Evolutionary conservation across 108 stramenopile genomes (phyloP), one percentile per base, ranked within the genome.

Genomic region (Fragilaria crotonensis): DNA sequence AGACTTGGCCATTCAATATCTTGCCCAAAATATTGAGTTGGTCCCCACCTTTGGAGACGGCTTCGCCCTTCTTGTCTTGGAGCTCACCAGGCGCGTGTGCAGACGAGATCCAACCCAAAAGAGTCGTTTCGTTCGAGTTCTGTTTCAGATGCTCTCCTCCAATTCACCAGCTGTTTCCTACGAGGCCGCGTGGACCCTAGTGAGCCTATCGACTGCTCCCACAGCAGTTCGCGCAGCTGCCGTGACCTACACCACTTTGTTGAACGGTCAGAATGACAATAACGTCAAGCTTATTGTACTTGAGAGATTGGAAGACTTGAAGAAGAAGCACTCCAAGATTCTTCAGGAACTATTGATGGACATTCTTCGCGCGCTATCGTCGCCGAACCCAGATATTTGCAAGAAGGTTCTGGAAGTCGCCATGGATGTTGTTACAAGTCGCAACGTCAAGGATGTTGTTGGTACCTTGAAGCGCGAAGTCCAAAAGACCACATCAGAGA

Each of bases 151-250:
- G 87, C 78, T 99, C 32, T 81, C 89, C 51, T 80, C 81, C 51
- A 68, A 79, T 25, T 94, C 93, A 5, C 78, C 97, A 1, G 96
- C 97, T 19, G 99, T 98, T 4, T 85, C 89, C 29, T 99, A 97
- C 74, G 99, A 99, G 74, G 99, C 99, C 3, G 96, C 97, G 20
- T 98, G 97, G 96, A 98, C 99, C 3, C 79, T 99, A 33, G 95
- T 98, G 17, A 89, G 90, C 45, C 83, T 99, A n/a, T 96, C 95
- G 31, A 81, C 76, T 25, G 94, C 99, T 2, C 99, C 99, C 27
- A 98, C 99, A 2, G 99, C 99, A 26, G 88, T 98, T 9, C 92
- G 98, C 4, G 96, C 96, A 30, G 95, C 97, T 14, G 96, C 99
- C 4, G 70, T 93, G 44, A 96, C 99, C 1, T 99, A 97, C 79